Evolutionary conservation across 495 filamentous ascomycete species (phyloP).

Genomic region (Friedmanniomyces endolithicus): DNA sequence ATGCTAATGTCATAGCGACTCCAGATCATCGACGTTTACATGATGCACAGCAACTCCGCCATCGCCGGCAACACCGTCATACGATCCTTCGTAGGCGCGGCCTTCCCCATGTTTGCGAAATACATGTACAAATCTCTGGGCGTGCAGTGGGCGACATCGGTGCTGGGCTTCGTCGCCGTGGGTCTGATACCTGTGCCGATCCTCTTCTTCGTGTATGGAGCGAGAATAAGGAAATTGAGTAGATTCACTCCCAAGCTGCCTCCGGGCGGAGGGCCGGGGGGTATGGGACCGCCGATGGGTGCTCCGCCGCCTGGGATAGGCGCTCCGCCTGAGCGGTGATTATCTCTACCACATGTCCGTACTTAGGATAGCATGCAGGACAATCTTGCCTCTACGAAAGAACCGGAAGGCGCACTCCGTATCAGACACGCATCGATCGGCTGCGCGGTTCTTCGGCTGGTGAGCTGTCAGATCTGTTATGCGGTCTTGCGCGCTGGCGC

Average conservation of each 20-base stretch:
- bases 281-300: not conserved
- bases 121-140: conserved; percentile 28
- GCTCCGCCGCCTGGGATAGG: not conserved
- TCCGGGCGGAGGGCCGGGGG: not conserved
- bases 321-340: too few species aligned
- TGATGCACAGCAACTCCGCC: conserved; percentile 31
- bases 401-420: too few species aligned
- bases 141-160: conserved; percentile 23
- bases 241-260: conserved; percentile 3
- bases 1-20: not conserved
- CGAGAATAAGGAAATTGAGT: conserved; percentile 35
- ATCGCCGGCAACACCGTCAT: conserved; percentile 40
- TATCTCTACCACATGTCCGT: too few species aligned
- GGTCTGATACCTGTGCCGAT: conserved; percentile 27
- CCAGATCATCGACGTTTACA: conserved; percentile 15
- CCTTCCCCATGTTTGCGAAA: conserved; percentile 37
- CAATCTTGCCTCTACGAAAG: too few species aligned
- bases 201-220: conserved; percentile 42
- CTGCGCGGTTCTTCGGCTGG: too few species aligned
- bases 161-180: conserved; percentile 23
- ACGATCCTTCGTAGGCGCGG: conserved; percentile 35
- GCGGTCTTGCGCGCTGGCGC: too few species aligned
- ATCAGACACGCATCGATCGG: too few species aligned
- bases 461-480: too few species aligned
- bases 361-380: too few species aligned